Evolutionary conservation across 352 stramenopile species (phyloP).

Genomic region (Phytophthora europaea): DNA sequence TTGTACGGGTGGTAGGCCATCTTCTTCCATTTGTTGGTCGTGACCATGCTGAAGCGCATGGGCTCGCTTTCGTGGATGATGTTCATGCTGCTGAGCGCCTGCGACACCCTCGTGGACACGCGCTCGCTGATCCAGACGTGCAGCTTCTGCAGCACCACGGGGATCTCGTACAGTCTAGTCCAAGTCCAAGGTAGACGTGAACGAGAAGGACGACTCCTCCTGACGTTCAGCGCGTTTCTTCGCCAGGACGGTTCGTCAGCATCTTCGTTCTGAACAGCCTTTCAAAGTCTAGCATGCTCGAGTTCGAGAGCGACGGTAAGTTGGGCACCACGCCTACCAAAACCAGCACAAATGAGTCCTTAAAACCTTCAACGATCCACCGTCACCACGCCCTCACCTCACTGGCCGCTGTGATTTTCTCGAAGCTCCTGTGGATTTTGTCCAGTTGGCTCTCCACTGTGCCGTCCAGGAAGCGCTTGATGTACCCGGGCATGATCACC

Average conservation of each 20-base stretch:
- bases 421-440: slow-evolving; percentile 80
- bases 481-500: slow-evolving; percentile 97
- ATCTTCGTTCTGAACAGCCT: slow-evolving; percentile 82
- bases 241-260: slow-evolving; percentile 60
- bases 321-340: slow-evolving; percentile 80
- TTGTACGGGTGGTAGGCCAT: slow-evolving; percentile 89
- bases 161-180: slow-evolving; percentile 89
- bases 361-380: not conserved
- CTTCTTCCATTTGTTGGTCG: slow-evolving; percentile 87
- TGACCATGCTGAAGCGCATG: slow-evolving; percentile 84
- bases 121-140: slow-evolving; percentile 62
- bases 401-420: slow-evolving; percentile 67
- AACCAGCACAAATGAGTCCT: not conserved
- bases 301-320: slow-evolving; percentile 74
- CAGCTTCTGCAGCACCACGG: slow-evolving; percentile 70
- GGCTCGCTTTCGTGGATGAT: slow-evolving; percentile 82
- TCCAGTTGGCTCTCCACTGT: slow-evolving; percentile 77
- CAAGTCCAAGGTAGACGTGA: slow-evolving; percentile 87
- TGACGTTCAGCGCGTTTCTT: no score
- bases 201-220: slow-evolving; percentile 80
- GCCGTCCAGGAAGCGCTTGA: slow-evolving; percentile 96
- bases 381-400: slow-evolving; percentile 43
- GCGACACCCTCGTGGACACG: slow-evolving; percentile 72
- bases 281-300: slow-evolving; percentile 93
- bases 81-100: slow-evolving; percentile 68